Percentiles rank a stretch among this genome's conserved stretches.
phyloP scores from a whole-genome alignment of 768 basidiomycete species.

The Lactifluus volemus region DNA sequence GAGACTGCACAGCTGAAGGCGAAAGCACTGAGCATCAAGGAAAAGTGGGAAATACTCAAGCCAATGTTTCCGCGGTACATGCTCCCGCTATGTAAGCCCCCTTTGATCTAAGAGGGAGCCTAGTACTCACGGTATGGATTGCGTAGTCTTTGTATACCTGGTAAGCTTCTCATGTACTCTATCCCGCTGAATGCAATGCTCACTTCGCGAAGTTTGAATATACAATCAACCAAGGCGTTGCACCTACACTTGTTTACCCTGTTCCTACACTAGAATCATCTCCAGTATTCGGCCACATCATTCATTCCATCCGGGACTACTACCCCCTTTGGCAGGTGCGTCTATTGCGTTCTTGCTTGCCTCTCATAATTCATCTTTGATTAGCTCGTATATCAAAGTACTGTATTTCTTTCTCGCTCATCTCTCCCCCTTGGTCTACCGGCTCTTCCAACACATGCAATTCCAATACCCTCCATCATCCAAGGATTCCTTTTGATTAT shows the following conservation, averaged over 20 bases:
- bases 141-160: slow-evolving; percentile 49
- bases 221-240: slow-evolving; percentile 85
- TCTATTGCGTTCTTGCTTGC: slow-evolving; percentile 14
- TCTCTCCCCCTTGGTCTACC: slow-evolving; percentile 81
- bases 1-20: slow-evolving; percentile 21
- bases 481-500: slow-evolving; percentile 60
- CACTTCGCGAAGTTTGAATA: slow-evolving; percentile 66
- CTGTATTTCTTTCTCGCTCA: slow-evolving; percentile 90
- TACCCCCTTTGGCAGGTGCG: slow-evolving; percentile 91
- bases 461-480: slow-evolving; percentile 67
- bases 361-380: background rate
- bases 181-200: slow-evolving; percentile 3
- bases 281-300: slow-evolving; percentile 62
- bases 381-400: slow-evolving; percentile 79
- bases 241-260: slow-evolving; percentile 85
- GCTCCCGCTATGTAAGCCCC: slow-evolving; percentile 78
- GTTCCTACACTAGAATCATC: slow-evolving; percentile 56
- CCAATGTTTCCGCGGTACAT: slow-evolving; percentile 80
- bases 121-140: background rate
- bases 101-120: background rate
- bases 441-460: slow-evolving; percentile 56
- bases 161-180: slow-evolving; percentile 31
- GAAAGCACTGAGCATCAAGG: slow-evolving; percentile 48
- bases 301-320: slow-evolving; percentile 82
- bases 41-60: slow-evolving; percentile 76